These are phyloP conservation scores for Penicillium dipodomyicola DNA, from an alignment of 495 filamentous ascomycete genomes.

Conservation along the genomic window DNA sequence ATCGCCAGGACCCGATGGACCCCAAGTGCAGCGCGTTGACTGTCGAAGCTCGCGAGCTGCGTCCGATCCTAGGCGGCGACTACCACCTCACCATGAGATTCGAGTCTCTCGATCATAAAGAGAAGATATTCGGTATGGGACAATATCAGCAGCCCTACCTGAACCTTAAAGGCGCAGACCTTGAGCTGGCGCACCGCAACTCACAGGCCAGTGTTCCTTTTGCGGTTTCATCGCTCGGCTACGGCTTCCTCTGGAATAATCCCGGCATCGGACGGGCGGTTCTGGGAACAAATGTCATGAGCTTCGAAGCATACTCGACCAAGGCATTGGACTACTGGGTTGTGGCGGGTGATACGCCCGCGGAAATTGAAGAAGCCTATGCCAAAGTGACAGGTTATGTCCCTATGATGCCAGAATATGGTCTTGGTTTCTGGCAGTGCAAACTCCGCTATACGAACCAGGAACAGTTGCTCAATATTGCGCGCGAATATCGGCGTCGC, in stretches of 20 bases:
- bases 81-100: slow-evolving; percentile 54
- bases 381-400: slow-evolving; percentile 50
- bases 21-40: slow-evolving; percentile 55
- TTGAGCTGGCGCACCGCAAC: slow-evolving; percentile 61
- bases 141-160: slow-evolving; percentile 59
- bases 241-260: slow-evolving; percentile 61
- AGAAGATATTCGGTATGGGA: slow-evolving; percentile 62
- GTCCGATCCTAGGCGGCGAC: slow-evolving; percentile 49
- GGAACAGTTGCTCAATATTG: slow-evolving; percentile 53
- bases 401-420: slow-evolving; percentile 62
- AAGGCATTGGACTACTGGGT: slow-evolving; percentile 57
- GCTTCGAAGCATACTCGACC: slow-evolving; percentile 55
- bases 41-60: slow-evolving; percentile 54
- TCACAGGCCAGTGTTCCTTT: slow-evolving; percentile 60
- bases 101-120: slow-evolving; percentile 48
- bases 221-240: slow-evolving; percentile 51
- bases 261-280: slow-evolving; percentile 55
- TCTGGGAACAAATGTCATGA: slow-evolving; percentile 56
- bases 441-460: slow-evolving; percentile 60
- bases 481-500: slow-evolving; percentile 51
- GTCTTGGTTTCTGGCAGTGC: slow-evolving; percentile 62
- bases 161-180: slow-evolving; percentile 54
- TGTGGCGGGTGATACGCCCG: slow-evolving; percentile 52
- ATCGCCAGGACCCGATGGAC: slow-evolving; percentile 48
- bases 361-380: slow-evolving; percentile 53